Base-by-base conservation (phyloP, 2,329 filamentous ascomycete genomes). In the Talaromyces sp. region DNA sequence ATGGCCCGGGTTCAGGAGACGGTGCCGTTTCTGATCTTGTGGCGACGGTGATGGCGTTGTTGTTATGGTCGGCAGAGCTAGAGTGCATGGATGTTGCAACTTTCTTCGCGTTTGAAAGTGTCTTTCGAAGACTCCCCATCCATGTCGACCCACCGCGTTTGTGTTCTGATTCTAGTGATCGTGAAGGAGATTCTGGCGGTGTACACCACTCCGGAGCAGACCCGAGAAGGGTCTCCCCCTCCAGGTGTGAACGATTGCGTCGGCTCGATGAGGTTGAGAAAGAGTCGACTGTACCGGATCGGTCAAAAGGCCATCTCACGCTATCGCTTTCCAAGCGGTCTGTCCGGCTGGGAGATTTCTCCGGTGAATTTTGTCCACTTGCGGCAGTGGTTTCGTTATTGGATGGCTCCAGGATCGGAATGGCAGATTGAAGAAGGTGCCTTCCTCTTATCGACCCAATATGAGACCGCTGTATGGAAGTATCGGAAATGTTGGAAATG, bases 111-210 rank as follows among this genome's bases (percentile, higher is more conserved):
- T 75, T 71, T 5, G 81, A 81, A 46, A 90, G 84, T 11, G 87
- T 87, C 41, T 87, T 82, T 19, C 84, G 81, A 21, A 92, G 72
- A 54, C 85, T 89, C 24, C 88, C 88, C 11, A 92, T 77, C 86
- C 88, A 90, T 26, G 82, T 83, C 75, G 75, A 87, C 82, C 61
- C 56, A 41, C 55, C 60, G 31, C 52, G 46, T 32, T 59, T 62
- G 32, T 21, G 52, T 53, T 62, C 56, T 5, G 62, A 54, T 10
- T 58, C 53, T 2, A 59, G 52, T 9, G 50, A 31, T 43, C 58
- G 58, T 14, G 62, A 38, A 51, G 65, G 62, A 4, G 62, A 65
- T 26, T 74, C 73, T 19, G 62, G 64, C 0, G 66, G 66, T 14
- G 67, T 67, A 27, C 64, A 56, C 29, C 64, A 65, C 24, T 71